Conservation (phyloP, 2,329 filamentous ascomycete species). For the Ophiostoma ips region DNA sequence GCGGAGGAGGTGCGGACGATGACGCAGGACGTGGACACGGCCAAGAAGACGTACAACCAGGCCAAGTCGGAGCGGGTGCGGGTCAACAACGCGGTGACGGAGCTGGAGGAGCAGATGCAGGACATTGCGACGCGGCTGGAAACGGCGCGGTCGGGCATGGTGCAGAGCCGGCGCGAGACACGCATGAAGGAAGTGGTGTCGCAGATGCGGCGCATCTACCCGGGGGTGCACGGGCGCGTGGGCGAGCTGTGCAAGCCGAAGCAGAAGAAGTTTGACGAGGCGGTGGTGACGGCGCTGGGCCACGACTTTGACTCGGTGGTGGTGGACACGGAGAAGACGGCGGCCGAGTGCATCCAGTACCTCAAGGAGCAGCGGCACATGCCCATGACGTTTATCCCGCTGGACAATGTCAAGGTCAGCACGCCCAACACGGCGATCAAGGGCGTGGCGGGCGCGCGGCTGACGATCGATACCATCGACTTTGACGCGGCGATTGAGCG, state of each 20-base stretch:
- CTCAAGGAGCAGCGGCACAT: conserved; percentile 78
- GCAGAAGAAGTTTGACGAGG: conserved; percentile 91
- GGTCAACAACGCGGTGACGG: conserved; percentile 67
- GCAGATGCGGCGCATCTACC: conserved; percentile 78
- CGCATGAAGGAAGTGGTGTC: conserved; percentile 71
- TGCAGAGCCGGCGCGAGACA: conserved; percentile 71
- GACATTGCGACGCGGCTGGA: conserved; percentile 68
- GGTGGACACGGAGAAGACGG: conserved; percentile 89
- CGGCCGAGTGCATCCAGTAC: conserved; percentile 85
- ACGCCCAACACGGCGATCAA: conserved; percentile 82
- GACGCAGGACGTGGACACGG: conserved; percentile 64
- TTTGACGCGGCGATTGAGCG: conserved; percentile 80
- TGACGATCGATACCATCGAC: conserved; percentile 92
- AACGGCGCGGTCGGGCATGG: conserved; percentile 71
- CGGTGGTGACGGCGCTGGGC: conserved; percentile 82
- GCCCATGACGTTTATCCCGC: conserved; percentile 85
- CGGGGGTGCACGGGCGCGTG: conserved; percentile 79
- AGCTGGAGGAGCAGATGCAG: conserved; percentile 83
- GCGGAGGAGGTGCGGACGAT: conserved; percentile 51
- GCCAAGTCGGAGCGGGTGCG: conserved; percentile 72
- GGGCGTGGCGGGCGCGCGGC: conserved; percentile 68
- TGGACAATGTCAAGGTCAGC: conserved; percentile 95
- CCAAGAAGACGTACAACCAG: conserved; percentile 83
- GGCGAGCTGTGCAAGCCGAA: conserved; percentile 90
- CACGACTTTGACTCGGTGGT: conserved; percentile 89